Base-by-base conservation (phyloP, 345 rosid genomes). In the Physaria fendleri region DNA sequence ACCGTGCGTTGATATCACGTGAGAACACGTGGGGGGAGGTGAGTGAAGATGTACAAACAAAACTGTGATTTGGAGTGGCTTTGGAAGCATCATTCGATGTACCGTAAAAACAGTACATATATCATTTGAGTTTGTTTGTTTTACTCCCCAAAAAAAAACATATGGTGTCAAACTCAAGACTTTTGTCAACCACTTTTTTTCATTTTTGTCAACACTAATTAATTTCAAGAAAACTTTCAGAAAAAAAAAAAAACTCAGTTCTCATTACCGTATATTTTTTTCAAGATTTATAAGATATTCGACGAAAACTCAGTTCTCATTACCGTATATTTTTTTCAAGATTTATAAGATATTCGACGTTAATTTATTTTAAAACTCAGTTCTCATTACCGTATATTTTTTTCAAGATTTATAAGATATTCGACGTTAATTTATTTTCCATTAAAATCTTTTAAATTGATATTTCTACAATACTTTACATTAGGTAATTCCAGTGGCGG, bases 11-110 rank as follows among this genome's bases (percentile, higher is more conserved):
- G 1, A 42, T 12, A 12, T 78, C 90, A 88, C 88, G 78, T 85
- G 96, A 56, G 42, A 14, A 78, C 96, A 85, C 74, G 88, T 88
- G 96, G 59, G 38, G 56, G 24, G n/a, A n/a, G 4, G 40, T 25
- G 28, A 6, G 50, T 59, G 25, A 69, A 73, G 63, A 57, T 34
- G 48, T 59, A 71, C 76, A 78, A 77, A 79, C 71, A 76, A 74
- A 69, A 54, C 18, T 53, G 78, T 75, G 65, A 33, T 78, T 82
- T 85, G 84, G 85, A 81, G 79, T 54, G 75, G 43, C 59, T 70
- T 73, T 63, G 77, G 65, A 70, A 64, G 47, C 59, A 69, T 60
- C 66, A 59, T 68, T 68, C 24, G 52, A 52, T 58, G 72, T 59
- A 51, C 72, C 47, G 57, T 47, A 13, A 66, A 66, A 66, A 66